A percentile compares a stretch with the other conserved stretches of the same genome.
These are phyloP conservation scores for Talaromyces stipitatus DNA, from an alignment of 495 filamentous ascomycete species.

Conservation along the genomic window DNA sequence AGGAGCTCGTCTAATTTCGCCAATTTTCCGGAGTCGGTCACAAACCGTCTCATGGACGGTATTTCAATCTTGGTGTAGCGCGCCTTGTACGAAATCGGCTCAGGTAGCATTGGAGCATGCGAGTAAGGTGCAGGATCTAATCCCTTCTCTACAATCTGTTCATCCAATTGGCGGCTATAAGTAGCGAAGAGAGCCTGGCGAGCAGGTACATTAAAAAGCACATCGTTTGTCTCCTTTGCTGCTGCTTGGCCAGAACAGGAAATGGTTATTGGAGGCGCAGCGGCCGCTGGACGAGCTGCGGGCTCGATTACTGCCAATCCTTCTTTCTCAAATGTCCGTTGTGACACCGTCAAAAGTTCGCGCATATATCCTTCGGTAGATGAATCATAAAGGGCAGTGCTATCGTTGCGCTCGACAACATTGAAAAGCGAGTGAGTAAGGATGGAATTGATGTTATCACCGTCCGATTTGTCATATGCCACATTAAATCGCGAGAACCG, in stretches of 20 bases:
- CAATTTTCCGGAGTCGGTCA: slow-evolving; percentile 95
- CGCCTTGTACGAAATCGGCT: slow-evolving; percentile 67
- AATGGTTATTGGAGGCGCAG: slow-evolving; percentile 83
- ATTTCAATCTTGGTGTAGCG: slow-evolving; percentile 86
- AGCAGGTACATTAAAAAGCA: slow-evolving; percentile 69
- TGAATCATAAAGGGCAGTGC: slow-evolving; percentile 58
- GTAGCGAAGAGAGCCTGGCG: slow-evolving; percentile 64
- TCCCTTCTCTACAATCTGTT: slow-evolving; percentile 61
- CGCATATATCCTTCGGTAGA: slow-evolving; percentile 64
- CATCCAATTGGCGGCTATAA: slow-evolving; percentile 58
- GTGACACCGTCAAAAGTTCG: slow-evolving; percentile 73
- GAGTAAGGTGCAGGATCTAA: slow-evolving; percentile 58
- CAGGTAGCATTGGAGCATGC: slow-evolving; percentile 55
- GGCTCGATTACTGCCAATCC: slow-evolving; percentile 74
- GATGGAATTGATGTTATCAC: slow-evolving; percentile 32
- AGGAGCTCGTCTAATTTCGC: slow-evolving; percentile 85
- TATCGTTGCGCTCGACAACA: slow-evolving; percentile 63
- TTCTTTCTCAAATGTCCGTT: slow-evolving; percentile 52
- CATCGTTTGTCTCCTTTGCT: slow-evolving; percentile 58
- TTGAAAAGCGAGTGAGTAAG: slow-evolving; percentile 74
- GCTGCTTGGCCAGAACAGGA: slow-evolving; percentile 62
- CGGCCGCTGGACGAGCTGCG: slow-evolving; percentile 62
- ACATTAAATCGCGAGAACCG: slow-evolving; percentile 47
- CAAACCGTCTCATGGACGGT: slow-evolving; percentile 97
- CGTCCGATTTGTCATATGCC: slow-evolving; percentile 54